Percentiles rank a stretch among this genome's conserved stretches.
These are phyloP conservation scores for Trichoderma pleuroti DNA, from an alignment of 2,329 filamentous ascomycete species.

Conservation along the genomic window DNA sequence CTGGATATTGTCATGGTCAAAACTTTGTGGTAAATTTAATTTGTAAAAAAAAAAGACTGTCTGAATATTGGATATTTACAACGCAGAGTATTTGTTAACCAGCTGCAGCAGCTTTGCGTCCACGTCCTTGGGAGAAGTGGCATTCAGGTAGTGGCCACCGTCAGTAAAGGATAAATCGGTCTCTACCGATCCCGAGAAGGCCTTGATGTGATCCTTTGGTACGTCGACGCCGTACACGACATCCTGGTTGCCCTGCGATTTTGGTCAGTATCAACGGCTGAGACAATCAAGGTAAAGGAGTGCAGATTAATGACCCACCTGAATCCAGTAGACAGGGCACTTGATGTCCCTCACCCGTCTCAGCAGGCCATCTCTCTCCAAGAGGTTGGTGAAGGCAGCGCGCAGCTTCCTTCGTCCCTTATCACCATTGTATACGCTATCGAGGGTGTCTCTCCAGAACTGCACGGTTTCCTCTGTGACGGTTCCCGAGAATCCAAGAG, in stretches of 20 bases:
- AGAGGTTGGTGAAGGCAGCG: slow-evolving; percentile 43
- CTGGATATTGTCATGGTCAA: background rate
- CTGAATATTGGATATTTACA: background rate
- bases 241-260: slow-evolving; percentile 43
- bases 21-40: background rate
- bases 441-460: slow-evolving; percentile 47
- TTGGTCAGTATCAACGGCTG: background rate
- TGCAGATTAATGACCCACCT: slow-evolving; percentile 33
- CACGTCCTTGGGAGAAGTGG: slow-evolving; percentile 45
- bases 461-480: slow-evolving; percentile 35
- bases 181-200: slow-evolving; percentile 46
- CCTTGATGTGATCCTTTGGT: slow-evolving; percentile 47
- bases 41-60: background rate
- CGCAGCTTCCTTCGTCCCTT: slow-evolving; percentile 47
- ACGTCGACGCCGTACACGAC: slow-evolving; percentile 40
- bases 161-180: slow-evolving; percentile 43
- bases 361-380: slow-evolving; percentile 47
- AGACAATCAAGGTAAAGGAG: background rate
- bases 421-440: slow-evolving; percentile 46
- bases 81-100: slow-evolving; percentile 33
- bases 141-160: slow-evolving; percentile 49
- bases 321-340: slow-evolving; percentile 52
- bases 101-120: slow-evolving; percentile 44
- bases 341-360: slow-evolving; percentile 44
- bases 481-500: slow-evolving; percentile 44